Conservation (phyloP, 2,329 filamentous ascomycete species). For the Talaromyces sp. region DNA sequence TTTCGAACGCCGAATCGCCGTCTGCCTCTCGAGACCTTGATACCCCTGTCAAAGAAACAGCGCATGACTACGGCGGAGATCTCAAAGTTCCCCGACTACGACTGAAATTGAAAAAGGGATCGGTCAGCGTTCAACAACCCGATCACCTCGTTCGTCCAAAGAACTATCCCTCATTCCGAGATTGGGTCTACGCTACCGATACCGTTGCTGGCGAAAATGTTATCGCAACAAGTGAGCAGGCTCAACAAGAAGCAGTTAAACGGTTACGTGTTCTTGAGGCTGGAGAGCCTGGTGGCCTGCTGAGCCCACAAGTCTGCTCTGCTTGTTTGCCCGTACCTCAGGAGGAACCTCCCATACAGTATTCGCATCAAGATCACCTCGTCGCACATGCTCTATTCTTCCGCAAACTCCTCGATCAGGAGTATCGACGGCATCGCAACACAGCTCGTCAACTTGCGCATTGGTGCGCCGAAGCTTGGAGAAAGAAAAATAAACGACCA, state of each 20-base stretch:
- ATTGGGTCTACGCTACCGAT: conserved; percentile 62
- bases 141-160: conserved; percentile 48
- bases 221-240: conserved; percentile 58
- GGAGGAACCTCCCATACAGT: conserved; percentile 74
- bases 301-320: conserved; percentile 69
- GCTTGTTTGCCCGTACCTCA: conserved; percentile 70
- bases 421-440: conserved; percentile 74
- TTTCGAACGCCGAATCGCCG: conserved; percentile 26
- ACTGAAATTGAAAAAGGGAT: conserved; percentile 54
- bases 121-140: conserved; percentile 52
- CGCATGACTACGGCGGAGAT: conserved; percentile 18
- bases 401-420: conserved; percentile 72
- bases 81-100: conserved; percentile 34
- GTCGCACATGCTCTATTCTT: conserved; percentile 77
- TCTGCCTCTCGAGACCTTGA: conserved; percentile 20
- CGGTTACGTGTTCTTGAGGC: conserved; percentile 71
- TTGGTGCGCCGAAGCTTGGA: conserved; percentile 45
- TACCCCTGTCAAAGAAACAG: conserved; percentile 24
- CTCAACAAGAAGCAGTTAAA: conserved; percentile 66
- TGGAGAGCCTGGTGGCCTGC: conserved; percentile 69
- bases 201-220: conserved; percentile 45
- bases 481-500: conserved; percentile 43
- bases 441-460: conserved; percentile 74
- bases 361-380: conserved; percentile 84
- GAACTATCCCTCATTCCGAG: conserved; percentile 55